Evolutionary conservation across 2,329 filamentous ascomycete genomes (phyloP), one percentile per base, ranked within the genome.

Genomic region (Diplodia sapinea): DNA sequence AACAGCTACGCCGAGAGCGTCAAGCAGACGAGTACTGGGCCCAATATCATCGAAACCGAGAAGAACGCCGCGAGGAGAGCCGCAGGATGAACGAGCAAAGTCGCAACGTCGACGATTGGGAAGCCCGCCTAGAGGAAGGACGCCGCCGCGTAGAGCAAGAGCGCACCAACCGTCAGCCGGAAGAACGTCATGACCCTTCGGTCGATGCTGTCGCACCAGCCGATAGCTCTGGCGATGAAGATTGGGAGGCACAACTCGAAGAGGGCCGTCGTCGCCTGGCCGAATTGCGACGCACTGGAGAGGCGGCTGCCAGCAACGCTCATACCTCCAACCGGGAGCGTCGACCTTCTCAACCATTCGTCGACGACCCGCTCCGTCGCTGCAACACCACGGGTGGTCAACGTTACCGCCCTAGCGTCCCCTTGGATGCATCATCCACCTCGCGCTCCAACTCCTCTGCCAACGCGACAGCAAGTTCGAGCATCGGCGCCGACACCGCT

Each of bases 11-110:
- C 6, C 26, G 36, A 6, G 49, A 66, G 26, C 51, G 38, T 33
- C 33, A 33, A 38, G 64, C 36, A n/a, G 64, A 66, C n/a, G 36
- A 66, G 26, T 66, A 20, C 33, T 55, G 51, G 51, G 64, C 64
- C 9, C 13, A 50, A 12, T 66, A 50, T 9, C 11, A 66, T 7
- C 49, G 38, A 47, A 20, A 15, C 13, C 51, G 64, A 6, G 38
- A 56, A 52, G 26, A 66, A 9, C 49, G 31, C 13, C 64, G 64
- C 4, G 64, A 66, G 20, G 64, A 56, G 23, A 40, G 40, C 7
- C 38, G 64, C 2, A 43, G 17, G 12, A 65, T 40, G 33, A 55
- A 55, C 36, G 50, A 65, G 62, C 64, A 66, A 33, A 43, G 36
- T 3, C 31, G 33, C 20, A 36, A 23, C 12, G 40, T 31, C 38